Evolutionary conservation across 176 grass and related monocot species (phyloP), one percentile per base, ranked within the genome.

Genomic region (Elymus sibiricus): DNA sequence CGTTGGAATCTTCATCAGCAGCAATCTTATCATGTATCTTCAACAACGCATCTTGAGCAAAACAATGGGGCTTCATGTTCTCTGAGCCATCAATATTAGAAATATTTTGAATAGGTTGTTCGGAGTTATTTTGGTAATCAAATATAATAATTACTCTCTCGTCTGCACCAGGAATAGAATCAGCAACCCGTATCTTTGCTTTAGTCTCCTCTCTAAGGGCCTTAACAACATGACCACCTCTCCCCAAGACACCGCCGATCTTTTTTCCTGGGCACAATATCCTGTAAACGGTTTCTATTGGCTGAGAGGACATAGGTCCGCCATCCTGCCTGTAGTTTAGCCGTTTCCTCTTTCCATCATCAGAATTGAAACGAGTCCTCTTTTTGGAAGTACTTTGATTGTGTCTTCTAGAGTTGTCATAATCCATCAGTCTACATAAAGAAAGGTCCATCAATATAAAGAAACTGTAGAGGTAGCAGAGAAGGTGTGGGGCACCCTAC

Each of bases 11-110:
- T 79, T 99, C 97, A 88, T 94, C 92, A 63, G 82, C 82, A 62
- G 91, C 94, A 82, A 99, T 96, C 76, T 91, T 99, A 83, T 99
- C 92, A 64, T 99, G 90, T 70, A 99, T 91, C 87, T 99, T 99
- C 86, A 99, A 77, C 43, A 99, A 86, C 22, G 97, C 97, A 88
- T 96, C 92, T 84, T 94, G 97, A 29, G 97, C 87, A 70, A 87
- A 86, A 82, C 97, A 99, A 68, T 88, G 85, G 35, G 85, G 82
- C 25, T 86, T 95, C 82, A 90, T 82, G 38, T 80, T 63, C 64
- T 91, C 86, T 86, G 51, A 49, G 21, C 70, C 92, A 68, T 70
- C 82, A 74, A 43, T 55, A 74, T 51, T 66, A 61, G 61, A 79
- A 63, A 81, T 75, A 51, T 85, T 88, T 78, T 89, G 80, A 87